Base-by-base conservation (phyloP, 2,329 filamentous ascomycete species). In the Botrytis fragariae region DNA sequence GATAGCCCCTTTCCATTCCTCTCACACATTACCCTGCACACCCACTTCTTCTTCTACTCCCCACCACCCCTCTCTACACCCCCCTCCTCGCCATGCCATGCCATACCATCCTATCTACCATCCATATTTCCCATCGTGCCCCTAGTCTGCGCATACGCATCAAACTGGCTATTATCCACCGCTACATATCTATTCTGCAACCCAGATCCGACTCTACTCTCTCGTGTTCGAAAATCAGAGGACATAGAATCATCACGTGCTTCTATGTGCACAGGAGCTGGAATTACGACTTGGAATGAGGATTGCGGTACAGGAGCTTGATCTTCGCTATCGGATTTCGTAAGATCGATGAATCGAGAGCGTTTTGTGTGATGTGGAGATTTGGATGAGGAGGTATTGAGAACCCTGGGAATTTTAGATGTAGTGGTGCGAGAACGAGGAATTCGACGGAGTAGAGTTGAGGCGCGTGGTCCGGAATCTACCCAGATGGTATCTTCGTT, bases 151-250 rank as follows among this genome's bases (percentile, higher is more conserved):
- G 72, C 74, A 71, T 79, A 78, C 6, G 74, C 73, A 16, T 37
- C 35, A 51, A 78, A 74, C 4, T 32, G 60, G 18, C 69, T 73
- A 65, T 78, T 79, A 64, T 78, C 74, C n/a, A 77, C 77, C 3
- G 77, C 75, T 1, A 75, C 64, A 62, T 78, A 78, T 42, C 54
- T 59, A 44, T 14, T 57, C n/a, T 32, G 45, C 16, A 39, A 18
- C n/a, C 48, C 62, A 12, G 48, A 22, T 32, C 0, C 12, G 7
- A 44, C 6, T 32, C 37, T 12, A 57, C 39, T 57, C 22, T 32
- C 16, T 25, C 22, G 25, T 32, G 0, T 9, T 25, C 1, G 45
- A 4, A n/a, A 14, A 4, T 5, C 35, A 4, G 68, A 61, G 14
- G 54, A 35, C 8, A 2, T 1, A n/a, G n/a, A 25, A 32, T 69